A percentile compares a stretch with the other conserved stretches of the same genome.
Conservation (phyloP, 225 moss, liverwort and hornwort species). For the Rhytidiadelphus loreus region DNA sequence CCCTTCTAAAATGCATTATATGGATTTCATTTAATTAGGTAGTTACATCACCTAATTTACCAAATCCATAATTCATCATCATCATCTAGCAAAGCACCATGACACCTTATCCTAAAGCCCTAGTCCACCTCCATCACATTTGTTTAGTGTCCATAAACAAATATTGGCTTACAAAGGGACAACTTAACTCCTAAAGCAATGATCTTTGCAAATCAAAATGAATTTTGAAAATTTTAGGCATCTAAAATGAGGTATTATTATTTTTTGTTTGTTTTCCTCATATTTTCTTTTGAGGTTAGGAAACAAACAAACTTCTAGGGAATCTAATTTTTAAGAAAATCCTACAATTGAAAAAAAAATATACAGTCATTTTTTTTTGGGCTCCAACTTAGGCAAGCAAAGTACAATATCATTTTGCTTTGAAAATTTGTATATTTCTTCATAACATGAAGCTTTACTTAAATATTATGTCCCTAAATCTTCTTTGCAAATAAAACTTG, state of each 20-base stretch:
- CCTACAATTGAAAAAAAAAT: accelerated
- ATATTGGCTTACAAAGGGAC: not conserved
- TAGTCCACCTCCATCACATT: not conserved
- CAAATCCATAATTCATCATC: not conserved
- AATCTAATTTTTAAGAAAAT: not conserved
- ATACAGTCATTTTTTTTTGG: not conserved
- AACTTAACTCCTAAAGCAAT: not conserved
- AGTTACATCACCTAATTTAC: not conserved
- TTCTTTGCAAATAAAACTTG: not conserved
- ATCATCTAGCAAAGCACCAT: not conserved
- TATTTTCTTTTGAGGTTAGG: not conserved
- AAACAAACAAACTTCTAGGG: not conserved
- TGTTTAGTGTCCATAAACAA: not conserved
- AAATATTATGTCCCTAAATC: not conserved
- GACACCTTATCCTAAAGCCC: not conserved
- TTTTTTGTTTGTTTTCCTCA: not conserved
- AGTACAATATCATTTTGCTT: not conserved
- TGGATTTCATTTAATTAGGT: not conserved
- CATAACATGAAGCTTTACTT: not conserved
- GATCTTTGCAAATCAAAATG: not conserved
- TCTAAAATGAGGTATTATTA: not conserved
- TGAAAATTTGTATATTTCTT: not conserved
- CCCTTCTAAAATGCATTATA: accelerated
- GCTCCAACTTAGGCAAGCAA: not conserved
- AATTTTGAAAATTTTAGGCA: not conserved